These are phyloP conservation scores for Mrakia gelida DNA, from an alignment of 768 basidiomycete species.

Conservation along the genomic window DNA sequence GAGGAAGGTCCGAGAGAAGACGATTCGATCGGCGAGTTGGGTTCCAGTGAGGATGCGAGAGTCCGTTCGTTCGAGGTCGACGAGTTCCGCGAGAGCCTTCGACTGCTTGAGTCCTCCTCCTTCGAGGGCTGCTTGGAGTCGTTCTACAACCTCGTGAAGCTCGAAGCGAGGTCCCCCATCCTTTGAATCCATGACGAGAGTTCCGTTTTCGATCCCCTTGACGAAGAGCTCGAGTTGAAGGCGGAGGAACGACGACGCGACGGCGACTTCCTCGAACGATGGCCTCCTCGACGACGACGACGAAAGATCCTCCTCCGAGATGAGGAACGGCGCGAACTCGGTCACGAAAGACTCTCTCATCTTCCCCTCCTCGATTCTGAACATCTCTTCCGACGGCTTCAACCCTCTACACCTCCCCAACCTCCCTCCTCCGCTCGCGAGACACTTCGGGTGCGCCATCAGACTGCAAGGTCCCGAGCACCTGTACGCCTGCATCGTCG, in stretches of 20 bases:
- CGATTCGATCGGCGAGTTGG: not conserved
- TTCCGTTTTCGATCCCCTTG: not conserved
- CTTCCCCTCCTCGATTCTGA: not conserved
- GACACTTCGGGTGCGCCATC: not conserved
- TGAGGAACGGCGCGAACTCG: not conserved
- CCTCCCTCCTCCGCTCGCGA: not conserved
- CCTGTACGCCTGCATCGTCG: not conserved
- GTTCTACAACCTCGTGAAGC: not conserved
- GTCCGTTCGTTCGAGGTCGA: conserved; percentile 2
- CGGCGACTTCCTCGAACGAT: conserved; percentile 1
- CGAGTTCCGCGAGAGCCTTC: not conserved
- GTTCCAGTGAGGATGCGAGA: not conserved
- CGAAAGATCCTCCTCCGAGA: not conserved
- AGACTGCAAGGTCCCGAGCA: not conserved
- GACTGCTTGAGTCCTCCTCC: not conserved
- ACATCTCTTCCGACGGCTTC: not conserved
- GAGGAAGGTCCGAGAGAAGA: not conserved
- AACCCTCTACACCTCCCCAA: not conserved
- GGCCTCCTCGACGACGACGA: not conserved
- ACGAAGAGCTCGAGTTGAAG: not conserved
- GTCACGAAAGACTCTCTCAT: not conserved
- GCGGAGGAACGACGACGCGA: not conserved
- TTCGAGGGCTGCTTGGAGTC: not conserved
- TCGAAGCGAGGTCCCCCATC: not conserved
- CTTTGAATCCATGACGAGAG: not conserved